Base-by-base conservation (phyloP, 768 basidiomycete genomes). In the Russula emetica region DNA sequence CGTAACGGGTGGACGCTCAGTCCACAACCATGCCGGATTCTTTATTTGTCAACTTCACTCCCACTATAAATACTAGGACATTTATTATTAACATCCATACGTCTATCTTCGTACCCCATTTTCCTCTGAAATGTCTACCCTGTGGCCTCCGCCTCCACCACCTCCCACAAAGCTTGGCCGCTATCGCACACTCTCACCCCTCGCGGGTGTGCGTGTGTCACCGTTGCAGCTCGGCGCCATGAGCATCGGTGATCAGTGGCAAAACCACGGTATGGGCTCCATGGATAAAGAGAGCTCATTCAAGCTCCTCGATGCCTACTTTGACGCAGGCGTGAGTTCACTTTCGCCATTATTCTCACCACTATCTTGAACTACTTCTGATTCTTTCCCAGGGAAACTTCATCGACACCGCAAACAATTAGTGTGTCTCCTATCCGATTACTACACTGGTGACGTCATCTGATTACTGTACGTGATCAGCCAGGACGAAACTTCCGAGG, bases 401-500 rank as follows among this genome's bases (percentile, higher is more conserved):
- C 61, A 78, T 82, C n/a, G 64, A 80, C 34, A 81, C 81, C 2
- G 76, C 80, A 14, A 82, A 79, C 58, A 72, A 69, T 67, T 82
- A 82, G 77, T 78, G 50, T 66, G 76, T 56, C 26, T 9, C 13
- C 8, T 14, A 16, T 5, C 34, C 62, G 0, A 20, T 8, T 4
- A 18, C 8, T 7, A n/a, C 53, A 47, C 45, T 32, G 10, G n/a
- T 36, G 16, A 24, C 18, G 0, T 30, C 8, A 28, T 8, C 14
- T 44, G 9, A n/a, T 24, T 34, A n/a, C n/a, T n/a, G n/a, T n/a
- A 6, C 18, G 3, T 55, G 22, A 20, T n/a, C 40, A 82, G 79
- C 60, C 83, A 86, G 66, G 78, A 83, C 61, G 84, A 81, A 63
- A 69, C 77, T n/a, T 83, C 82, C 4, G 85, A 88, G 69, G 65